These are phyloP conservation scores for Lagenidium giganteum DNA, from an alignment of 352 stramenopile genomes.

Conservation along the genomic window DNA sequence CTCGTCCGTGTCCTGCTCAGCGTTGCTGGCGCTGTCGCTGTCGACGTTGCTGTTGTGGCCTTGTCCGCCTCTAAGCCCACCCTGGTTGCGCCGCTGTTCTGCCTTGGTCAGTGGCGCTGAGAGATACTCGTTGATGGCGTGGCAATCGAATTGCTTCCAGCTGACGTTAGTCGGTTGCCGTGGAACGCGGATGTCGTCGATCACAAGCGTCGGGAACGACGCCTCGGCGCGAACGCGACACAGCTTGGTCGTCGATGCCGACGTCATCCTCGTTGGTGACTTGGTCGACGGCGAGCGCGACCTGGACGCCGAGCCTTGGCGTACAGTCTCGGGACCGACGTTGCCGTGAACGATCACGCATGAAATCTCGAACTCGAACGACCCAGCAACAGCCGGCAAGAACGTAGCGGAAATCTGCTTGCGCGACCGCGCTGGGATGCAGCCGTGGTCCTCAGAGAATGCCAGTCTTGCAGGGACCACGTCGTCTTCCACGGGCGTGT, in stretches of 20 bases:
- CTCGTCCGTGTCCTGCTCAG: constrained; percentile 8
- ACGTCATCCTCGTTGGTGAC: too few species aligned
- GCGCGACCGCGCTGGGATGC: constrained; percentile 67
- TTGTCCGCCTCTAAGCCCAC: too few species aligned
- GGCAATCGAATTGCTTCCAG: constrained; percentile 74
- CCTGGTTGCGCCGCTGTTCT: too few species aligned
- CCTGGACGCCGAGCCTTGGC: too few species aligned
- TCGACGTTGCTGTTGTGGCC: too few species aligned
- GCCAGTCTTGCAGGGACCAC: constrained; percentile 19
- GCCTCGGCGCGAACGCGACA: constrained; percentile 64
- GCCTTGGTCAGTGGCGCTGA: constrained; percentile 37
- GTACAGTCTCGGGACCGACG: too few species aligned
- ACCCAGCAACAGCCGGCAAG: constrained; percentile 44
- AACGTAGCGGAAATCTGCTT: constrained; percentile 83
- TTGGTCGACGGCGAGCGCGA: too few species aligned
- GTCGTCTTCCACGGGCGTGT: neutral
- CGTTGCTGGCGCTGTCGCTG: too few species aligned
- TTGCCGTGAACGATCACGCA: constrained; percentile 27
- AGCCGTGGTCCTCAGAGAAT: constrained; percentile 57
- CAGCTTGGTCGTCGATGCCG: constrained; percentile 18
- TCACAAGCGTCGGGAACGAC: constrained; percentile 83
- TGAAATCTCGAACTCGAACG: constrained; percentile 68
- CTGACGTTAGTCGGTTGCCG: constrained; percentile 38
- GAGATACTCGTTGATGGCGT: constrained; percentile 69
- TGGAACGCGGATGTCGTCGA: constrained; percentile 77